These are phyloP conservation scores for Penicillium brasilianum DNA, from an alignment of 2,329 filamentous ascomycete genomes.

Conservation along the genomic window DNA sequence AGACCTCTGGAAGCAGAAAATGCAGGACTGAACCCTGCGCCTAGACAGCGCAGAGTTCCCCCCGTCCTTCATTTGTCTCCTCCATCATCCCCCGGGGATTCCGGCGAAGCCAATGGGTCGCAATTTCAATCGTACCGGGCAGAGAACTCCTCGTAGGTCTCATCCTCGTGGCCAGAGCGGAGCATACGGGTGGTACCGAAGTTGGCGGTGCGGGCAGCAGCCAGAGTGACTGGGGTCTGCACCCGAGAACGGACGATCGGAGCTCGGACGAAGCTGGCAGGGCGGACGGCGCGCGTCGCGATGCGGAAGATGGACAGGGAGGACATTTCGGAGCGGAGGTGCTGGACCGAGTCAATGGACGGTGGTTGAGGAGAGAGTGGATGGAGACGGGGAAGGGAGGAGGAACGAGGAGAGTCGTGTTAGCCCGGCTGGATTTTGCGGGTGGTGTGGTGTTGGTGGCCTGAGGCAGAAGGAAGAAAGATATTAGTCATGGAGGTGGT, in stretches of 20 bases:
- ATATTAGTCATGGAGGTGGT: constrained; percentile 16
- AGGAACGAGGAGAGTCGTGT: constrained; percentile 34
- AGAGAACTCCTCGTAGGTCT: constrained; percentile 99
- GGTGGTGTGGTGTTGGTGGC: constrained; percentile 41
- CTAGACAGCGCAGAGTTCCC: constrained; percentile 17
- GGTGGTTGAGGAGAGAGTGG: constrained; percentile 30
- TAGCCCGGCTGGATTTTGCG: constrained; percentile 41
- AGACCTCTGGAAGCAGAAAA: constrained; percentile 13
- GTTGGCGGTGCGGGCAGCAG: constrained; percentile 68
- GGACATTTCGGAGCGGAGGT: constrained; percentile 58
- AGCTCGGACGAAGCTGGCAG: constrained; percentile 67
- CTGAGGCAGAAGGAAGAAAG: constrained; percentile 33
- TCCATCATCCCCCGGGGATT: constrained; percentile 17
- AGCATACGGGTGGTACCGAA: constrained; percentile 61
- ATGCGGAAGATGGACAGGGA: constrained; percentile 72
- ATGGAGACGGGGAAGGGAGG: constrained; percentile 32
- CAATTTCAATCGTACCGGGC: constrained; percentile 71
- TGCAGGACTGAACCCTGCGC: constrained; percentile 9
- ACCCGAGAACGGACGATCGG: constrained; percentile 63
- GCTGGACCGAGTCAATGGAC: constrained; percentile 28
- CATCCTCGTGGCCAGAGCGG: constrained; percentile 75
- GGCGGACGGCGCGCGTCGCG: constrained; percentile 68
- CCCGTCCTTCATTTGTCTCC: constrained; percentile 12
- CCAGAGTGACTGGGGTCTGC: constrained; percentile 59
- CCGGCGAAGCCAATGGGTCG: constrained; percentile 32